Conservation (phyloP, 352 stramenopile species). For the Phytophthora ramorum region DNA sequence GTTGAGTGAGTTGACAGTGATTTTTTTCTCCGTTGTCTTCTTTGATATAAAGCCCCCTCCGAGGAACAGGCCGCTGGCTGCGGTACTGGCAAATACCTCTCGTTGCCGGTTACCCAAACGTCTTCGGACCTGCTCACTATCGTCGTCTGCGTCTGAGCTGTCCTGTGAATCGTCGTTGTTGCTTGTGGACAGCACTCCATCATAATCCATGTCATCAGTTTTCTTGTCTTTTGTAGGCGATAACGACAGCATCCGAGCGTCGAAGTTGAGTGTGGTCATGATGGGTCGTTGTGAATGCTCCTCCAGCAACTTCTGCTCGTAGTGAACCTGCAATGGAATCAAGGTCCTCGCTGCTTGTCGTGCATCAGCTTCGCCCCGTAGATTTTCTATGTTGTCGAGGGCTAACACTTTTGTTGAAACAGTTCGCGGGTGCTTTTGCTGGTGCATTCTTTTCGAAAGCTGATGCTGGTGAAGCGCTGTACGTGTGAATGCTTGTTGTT, state of each 20-base stretch:
- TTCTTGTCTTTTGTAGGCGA: neutral
- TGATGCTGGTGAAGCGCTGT: constrained; percentile 21
- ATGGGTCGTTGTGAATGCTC: constrained; percentile 1
- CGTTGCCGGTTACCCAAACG: constrained; percentile 27
- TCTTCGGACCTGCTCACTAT: constrained; percentile 16
- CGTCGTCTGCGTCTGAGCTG: neutral
- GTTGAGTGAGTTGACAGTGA: neutral
- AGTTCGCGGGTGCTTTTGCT: constrained; percentile 9
- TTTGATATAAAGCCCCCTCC: constrained; percentile 53
- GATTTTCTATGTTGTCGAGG: constrained; percentile 11
- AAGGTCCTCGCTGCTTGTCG: neutral
- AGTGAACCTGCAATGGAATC: constrained; percentile 2
- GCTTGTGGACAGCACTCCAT: constrained; percentile 3
- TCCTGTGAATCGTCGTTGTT: neutral
- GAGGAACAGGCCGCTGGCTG: constrained; percentile 35
- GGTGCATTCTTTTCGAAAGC: constrained; percentile 10
- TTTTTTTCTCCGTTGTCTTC: constrained; percentile 21
- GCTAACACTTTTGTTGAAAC: constrained; percentile 22
- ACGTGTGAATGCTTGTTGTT: constrained; percentile 39
- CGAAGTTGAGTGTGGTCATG: constrained; percentile 19
- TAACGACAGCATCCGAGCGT: constrained; percentile 11
- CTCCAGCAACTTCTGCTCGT: constrained; percentile 1
- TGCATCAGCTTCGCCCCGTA: neutral
- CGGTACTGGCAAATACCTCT: constrained; percentile 24
- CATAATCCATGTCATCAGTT: neutral